These are phyloP conservation scores for Kwoniella botswanensis DNA, from an alignment of 768 basidiomycete species.

Conservation along the genomic window DNA sequence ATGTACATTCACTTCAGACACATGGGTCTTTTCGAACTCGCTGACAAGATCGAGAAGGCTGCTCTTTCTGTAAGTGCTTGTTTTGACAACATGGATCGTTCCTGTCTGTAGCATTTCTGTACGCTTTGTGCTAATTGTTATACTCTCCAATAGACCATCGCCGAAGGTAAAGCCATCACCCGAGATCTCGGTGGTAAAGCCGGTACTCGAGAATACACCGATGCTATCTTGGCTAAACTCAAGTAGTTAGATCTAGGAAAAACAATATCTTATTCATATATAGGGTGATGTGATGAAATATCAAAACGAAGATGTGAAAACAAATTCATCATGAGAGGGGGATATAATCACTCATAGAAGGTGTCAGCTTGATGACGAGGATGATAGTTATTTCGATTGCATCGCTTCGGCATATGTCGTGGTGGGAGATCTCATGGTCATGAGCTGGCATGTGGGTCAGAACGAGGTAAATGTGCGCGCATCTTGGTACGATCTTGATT, in stretches of 20 bases:
- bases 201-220: constrained; percentile 84
- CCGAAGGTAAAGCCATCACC: constrained; percentile 92
- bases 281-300: neutral
- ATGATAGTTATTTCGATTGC: too few species aligned
- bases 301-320: neutral
- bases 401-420: too few species aligned
- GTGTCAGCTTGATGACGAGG: too few species aligned
- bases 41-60: constrained; percentile 88
- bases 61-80: constrained; percentile 72
- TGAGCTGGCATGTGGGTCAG: too few species aligned
- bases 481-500: too few species aligned
- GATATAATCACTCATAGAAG: too few species aligned
- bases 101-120: neutral
- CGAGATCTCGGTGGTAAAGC: constrained; percentile 95
- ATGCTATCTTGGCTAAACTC: constrained; percentile 81
- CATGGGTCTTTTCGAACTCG: constrained; percentile 85
- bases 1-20: constrained; percentile 64
- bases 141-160: constrained; percentile 73
- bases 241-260: constrained; percentile 22
- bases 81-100: neutral
- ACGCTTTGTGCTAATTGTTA: neutral
- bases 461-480: too few species aligned
- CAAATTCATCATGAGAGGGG: too few species aligned
- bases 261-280: neutral
- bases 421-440: too few species aligned